Percentiles rank a stretch among this genome's conserved stretches.
These are phyloP conservation scores for Medakamo hakoo DNA, from an alignment of 139 green algal genomes.

Conservation along the genomic window DNA sequence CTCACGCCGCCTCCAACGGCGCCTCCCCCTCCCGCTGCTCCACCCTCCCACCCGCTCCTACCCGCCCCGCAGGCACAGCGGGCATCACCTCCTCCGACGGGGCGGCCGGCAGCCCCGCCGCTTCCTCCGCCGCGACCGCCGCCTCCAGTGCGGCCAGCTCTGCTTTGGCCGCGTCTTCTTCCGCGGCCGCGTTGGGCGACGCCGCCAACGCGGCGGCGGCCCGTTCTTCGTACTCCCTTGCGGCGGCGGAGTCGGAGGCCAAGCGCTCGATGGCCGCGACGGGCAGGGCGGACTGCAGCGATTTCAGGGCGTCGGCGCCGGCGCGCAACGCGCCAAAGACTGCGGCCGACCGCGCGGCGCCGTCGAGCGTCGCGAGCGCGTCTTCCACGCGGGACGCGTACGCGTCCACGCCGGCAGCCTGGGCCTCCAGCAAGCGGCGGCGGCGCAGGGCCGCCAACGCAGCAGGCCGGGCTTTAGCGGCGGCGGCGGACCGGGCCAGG, in stretches of 20 bases:
- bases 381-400: conserved; percentile 48
- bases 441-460: neutral
- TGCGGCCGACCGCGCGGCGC: conserved; percentile 7
- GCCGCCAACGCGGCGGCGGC: conserved; percentile 16
- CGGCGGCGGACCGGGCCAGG: too few relatives aligned
- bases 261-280: conserved; percentile 68
- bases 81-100: neutral
- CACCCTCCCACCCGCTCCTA: neutral
- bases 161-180: neutral
- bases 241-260: conserved; percentile 60
- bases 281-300: conserved; percentile 19
- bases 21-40: neutral
- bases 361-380: conserved; percentile 49
- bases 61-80: neutral
- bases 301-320: neutral
- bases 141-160: neutral
- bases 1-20: neutral
- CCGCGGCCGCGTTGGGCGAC: neutral
- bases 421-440: conserved; percentile 35
- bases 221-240: conserved; percentile 44
- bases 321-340: neutral
- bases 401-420: conserved; percentile 56
- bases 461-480: too few relatives aligned
- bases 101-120: neutral
- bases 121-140: neutral